Evolutionary conservation across 2,329 filamentous ascomycete species (phyloP), one percentile per base, ranked within the genome.

Genomic region (Drechmeria coniospora): DNA sequence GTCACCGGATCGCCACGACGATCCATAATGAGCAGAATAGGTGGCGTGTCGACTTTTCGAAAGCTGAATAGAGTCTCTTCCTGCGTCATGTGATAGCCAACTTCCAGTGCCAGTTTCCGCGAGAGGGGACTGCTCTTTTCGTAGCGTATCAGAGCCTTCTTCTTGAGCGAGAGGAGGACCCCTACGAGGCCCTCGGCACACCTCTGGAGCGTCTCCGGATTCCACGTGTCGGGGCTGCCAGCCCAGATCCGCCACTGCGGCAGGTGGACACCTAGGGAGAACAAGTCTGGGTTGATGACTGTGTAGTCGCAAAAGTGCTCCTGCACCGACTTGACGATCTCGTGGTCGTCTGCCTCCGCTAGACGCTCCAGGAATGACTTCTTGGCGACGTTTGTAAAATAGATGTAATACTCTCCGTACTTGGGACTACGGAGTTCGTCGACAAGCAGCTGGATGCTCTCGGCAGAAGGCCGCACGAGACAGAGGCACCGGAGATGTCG

Each of bases 1-100:
- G 90, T 98, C 27, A 95, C 79, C 0, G 90, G 87, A 44, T 98
- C 90, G 47, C 94, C 86, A 50, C 90, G 72, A 23, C 90, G 74
- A 53, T 98, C 90, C 17, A 98, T 57, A 29, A 98, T 72, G 19
- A 98, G 65, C 10, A 98, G 63, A 41, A 98, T 86, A 0, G 92
- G 90, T 7, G 87, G 81, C 1, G 90, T 98, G 51, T 98, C 90
- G 28, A 86, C 79, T 51, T 83, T 86, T 37, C 87, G 72, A 51
- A 98, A 98, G 50, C 95, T 86, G 53, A 98, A 98, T 8, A 98
- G 60, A 44, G 93, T 83, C 35, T 94, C 84, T 51, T 98, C 92
- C 48, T 95, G 90, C 1, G 82, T 87, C 45, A 95, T 84, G 39
- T 81, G 73, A 53, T 95, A 94, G 32, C 84, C 74, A 19, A 95